phyloP scores from a whole-genome alignment of 805 yeast genomes.

The Yarrowia sp. region DNA sequence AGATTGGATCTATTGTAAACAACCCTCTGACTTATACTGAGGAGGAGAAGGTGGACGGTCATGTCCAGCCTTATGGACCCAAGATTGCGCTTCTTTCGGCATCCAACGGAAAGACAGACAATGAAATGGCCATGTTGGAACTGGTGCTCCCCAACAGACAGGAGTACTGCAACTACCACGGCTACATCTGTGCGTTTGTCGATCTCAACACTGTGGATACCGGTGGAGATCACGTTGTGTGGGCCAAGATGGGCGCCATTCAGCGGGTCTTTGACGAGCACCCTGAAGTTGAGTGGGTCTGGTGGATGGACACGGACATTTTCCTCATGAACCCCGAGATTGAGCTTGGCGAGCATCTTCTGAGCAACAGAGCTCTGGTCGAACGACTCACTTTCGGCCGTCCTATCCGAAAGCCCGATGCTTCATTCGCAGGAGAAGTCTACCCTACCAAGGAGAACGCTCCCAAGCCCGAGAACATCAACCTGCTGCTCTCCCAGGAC shows the following conservation, averaged over 20 bases:
- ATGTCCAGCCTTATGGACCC: constrained; percentile 34
- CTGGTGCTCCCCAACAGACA: constrained; percentile 46
- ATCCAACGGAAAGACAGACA: constrained; percentile 44
- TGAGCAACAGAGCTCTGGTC: constrained; percentile 46
- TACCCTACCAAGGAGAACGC: constrained; percentile 1
- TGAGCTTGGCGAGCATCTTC: constrained; percentile 46
- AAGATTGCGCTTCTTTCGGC: constrained; percentile 45
- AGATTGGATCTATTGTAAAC: constrained; percentile 17
- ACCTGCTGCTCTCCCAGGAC: constrained; percentile 48
- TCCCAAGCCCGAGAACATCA: constrained; percentile 42
- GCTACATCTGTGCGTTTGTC: constrained; percentile 47
- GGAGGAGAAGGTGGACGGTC: constrained; percentile 29
- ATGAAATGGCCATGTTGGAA: constrained; percentile 41
- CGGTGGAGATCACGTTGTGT: constrained; percentile 43
- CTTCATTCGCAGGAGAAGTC: constrained; percentile 35
- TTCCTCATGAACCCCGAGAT: constrained; percentile 49
- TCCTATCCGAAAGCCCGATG: constrained; percentile 43
- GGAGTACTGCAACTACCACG: constrained; percentile 49
- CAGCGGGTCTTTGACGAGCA: constrained; percentile 46
- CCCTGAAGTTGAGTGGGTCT: constrained; percentile 52
- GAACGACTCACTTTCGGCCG: constrained; percentile 44
- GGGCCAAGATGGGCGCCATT: constrained; percentile 51
- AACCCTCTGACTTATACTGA: constrained; percentile 26
- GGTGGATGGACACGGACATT: constrained; percentile 53
- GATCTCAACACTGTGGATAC: constrained; percentile 45